Percentiles rank a stretch among this genome's conserved stretches.
phyloP scores from a whole-genome alignment of 495 filamentous ascomycete genomes.

The Astrocystis sublimbata region DNA sequence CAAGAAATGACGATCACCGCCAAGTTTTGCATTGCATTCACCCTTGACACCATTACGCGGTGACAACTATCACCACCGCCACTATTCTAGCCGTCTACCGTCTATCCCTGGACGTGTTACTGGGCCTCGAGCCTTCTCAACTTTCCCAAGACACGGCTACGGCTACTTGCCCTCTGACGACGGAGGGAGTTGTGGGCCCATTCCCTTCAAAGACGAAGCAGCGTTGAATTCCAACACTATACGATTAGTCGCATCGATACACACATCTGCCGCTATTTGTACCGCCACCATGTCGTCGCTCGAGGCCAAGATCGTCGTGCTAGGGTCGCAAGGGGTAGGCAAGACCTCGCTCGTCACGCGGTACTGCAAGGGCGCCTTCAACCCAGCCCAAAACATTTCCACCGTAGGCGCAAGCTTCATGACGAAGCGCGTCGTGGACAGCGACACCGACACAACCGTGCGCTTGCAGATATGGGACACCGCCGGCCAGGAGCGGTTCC shows the following conservation, averaged over 20 bases:
- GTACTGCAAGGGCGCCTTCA: conserved; percentile 78
- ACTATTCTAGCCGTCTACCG: neutral
- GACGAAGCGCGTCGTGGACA: conserved; percentile 87
- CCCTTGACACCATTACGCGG: conserved; percentile 13
- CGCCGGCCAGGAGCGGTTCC: conserved; percentile 93
- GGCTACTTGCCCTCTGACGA: neutral
- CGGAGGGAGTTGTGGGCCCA: neutral
- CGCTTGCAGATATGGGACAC: conserved; percentile 93
- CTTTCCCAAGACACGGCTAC: neutral
- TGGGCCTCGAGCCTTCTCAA: neutral
- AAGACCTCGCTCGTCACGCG: conserved; percentile 92
- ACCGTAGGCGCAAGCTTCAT: conserved; percentile 94
- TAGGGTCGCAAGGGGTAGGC: conserved; percentile 89
- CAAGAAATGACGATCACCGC: conserved; percentile 14
- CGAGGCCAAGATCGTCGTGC: conserved; percentile 90
- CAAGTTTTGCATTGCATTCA: conserved; percentile 10
- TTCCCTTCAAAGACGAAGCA: neutral
- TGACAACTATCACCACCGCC: neutral
- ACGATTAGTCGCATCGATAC: neutral
- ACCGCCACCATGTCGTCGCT: conserved; percentile 56
- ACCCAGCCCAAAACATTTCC: conserved; percentile 66
- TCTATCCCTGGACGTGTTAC: conserved; percentile 17
- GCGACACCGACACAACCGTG: conserved; percentile 74
- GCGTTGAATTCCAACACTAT: neutral
- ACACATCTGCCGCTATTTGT: neutral